These are phyloP conservation scores for Aleurites moluccanus DNA, from an alignment of 441 rosid species.

Conservation along the genomic window DNA sequence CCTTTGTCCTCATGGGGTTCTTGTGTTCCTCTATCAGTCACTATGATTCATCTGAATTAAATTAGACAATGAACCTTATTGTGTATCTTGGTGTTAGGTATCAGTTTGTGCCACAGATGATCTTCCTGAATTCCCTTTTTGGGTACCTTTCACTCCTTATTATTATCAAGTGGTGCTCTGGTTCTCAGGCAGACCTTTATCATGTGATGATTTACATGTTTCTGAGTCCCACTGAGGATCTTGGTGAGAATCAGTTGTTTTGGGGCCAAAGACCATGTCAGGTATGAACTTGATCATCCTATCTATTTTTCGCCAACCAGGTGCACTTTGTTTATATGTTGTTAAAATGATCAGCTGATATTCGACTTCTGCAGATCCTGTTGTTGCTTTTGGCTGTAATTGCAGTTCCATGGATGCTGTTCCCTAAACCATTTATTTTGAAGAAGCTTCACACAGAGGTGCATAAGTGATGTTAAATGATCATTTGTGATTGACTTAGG, in stretches of 20 bases:
- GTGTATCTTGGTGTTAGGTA: conserved; percentile 53
- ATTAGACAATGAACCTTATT: conserved; percentile 25
- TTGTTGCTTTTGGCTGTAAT: conserved; percentile 74
- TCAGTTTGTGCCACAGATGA: conserved; percentile 95
- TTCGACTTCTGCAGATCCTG: conserved; percentile 62
- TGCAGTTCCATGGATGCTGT: conserved; percentile 99
- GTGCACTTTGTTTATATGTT: conserved; percentile 6
- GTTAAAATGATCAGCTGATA: conserved; percentile 22
- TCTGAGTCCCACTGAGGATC: conserved; percentile 89
- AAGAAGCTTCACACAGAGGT: conserved; percentile 90
- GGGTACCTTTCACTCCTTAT: conserved; percentile 94
- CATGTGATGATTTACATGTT: conserved; percentile 99
- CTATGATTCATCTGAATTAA: conserved; percentile 18
- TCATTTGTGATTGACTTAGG: background rate
- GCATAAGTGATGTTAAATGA: conserved; percentile 8
- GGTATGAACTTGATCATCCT: conserved; percentile 41
- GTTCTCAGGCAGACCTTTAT: conserved; percentile 97
- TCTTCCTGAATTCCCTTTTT: conserved; percentile 88
- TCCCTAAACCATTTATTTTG: conserved; percentile 95
- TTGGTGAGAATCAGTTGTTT: conserved; percentile 86
- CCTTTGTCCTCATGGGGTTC: background rate
- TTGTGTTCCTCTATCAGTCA: conserved; percentile 13
- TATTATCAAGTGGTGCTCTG: conserved; percentile 94
- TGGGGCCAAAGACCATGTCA: conserved; percentile 95
- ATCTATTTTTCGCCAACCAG: conserved; percentile 14